Evolutionary conservation across 148 eudicot genomes (phyloP).

Genomic region (Linanthus parryae): DNA sequence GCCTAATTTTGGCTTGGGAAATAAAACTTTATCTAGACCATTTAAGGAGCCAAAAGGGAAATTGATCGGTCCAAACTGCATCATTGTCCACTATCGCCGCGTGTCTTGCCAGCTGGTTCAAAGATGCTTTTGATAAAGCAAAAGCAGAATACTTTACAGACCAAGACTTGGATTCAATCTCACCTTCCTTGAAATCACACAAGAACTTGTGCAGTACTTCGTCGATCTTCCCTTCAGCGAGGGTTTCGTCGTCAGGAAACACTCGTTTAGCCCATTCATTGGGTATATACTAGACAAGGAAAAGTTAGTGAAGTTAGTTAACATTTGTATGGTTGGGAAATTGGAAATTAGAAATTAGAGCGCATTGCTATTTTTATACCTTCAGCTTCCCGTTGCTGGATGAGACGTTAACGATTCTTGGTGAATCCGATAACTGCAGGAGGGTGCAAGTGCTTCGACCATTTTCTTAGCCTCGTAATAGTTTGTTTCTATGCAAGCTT

Average conservation of each 20-base stretch:
- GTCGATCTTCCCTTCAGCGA: conserved; percentile 38
- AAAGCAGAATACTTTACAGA: conserved; percentile 10
- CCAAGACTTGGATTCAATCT: conserved; percentile 21
- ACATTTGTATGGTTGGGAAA: background rate
- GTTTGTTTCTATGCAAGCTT: conserved; percentile 42
- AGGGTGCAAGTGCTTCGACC: conserved; percentile 43
- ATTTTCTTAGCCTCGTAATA: conserved; percentile 40
- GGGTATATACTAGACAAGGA: conserved; percentile 11
- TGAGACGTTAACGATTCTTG: conserved; percentile 46
- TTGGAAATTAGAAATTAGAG: background rate
- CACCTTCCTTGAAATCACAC: conserved; percentile 17
- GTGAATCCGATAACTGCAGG: conserved; percentile 42
- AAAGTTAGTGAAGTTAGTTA: background rate
- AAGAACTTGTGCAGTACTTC: conserved; percentile 30
- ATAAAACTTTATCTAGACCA: no score
- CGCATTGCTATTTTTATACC: conserved; percentile 19
- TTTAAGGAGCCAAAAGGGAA: no score
- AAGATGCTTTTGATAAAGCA: conserved; percentile 23
- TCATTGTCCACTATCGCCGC: no score
- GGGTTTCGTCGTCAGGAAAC: conserved; percentile 20
- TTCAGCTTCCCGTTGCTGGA: conserved; percentile 29
- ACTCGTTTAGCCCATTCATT: conserved; percentile 24
- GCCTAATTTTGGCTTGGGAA: no score
- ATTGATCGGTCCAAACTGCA: no score
- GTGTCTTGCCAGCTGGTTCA: no score